A percentile compares a stretch with the other conserved stretches of the same genome.
Evolutionary conservation across 306 rosid species (phyloP).

Genomic region (Lagenaria siceraria): DNA sequence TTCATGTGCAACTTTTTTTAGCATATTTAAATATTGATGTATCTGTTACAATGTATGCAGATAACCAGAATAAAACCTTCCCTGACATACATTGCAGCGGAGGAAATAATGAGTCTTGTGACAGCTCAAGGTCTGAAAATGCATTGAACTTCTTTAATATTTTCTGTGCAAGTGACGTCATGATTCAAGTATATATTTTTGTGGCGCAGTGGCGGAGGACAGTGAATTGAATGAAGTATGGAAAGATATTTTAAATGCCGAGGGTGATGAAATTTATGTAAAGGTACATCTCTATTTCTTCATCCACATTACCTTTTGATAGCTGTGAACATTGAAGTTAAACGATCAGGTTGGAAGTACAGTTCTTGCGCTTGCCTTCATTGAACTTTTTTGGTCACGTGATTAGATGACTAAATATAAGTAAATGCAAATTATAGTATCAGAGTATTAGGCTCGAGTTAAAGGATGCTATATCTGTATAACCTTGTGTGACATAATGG

Average conservation of each 20-base stretch:
- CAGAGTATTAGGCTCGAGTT: neutral
- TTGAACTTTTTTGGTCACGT: neutral
- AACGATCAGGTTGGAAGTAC: neutral
- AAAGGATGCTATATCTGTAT: neutral
- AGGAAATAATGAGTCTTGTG: constrained; percentile 95
- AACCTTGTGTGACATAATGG: neutral
- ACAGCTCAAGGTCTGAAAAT: constrained; percentile 80
- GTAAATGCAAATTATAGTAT: neutral
- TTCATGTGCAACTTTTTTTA: neutral
- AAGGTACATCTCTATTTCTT: constrained; percentile 42
- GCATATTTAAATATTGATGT: neutral
- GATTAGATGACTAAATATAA: no score
- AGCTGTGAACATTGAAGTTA: neutral
- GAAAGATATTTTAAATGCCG: constrained; percentile 84
- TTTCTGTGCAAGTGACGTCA: neutral
- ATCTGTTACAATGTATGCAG: constrained; percentile 24
- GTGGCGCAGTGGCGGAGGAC: constrained; percentile 77
- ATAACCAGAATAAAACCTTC: constrained; percentile 72
- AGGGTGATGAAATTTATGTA: constrained; percentile 93
- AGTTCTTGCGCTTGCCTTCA: neutral
- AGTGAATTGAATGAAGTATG: constrained; percentile 83
- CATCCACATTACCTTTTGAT: neutral
- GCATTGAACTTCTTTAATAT: neutral
- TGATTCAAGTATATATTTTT: constrained; percentile 4
- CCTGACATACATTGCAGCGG: constrained; percentile 72